Conservation (phyloP, 495 filamentous ascomycete species). For the Neurospora sp. region DNA sequence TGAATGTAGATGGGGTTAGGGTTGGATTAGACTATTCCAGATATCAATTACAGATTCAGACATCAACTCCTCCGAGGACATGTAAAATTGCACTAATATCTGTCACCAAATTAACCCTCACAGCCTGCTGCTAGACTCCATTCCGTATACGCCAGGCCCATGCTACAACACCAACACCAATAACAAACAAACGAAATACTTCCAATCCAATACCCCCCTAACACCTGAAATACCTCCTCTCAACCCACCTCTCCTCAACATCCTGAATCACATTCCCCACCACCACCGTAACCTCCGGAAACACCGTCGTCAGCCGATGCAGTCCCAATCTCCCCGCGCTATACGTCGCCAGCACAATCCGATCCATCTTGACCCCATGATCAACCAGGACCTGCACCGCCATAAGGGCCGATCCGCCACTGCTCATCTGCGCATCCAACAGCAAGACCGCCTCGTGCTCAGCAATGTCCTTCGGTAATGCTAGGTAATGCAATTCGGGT, state of each 20-base stretch:
- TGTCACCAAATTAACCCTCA: too few species aligned
- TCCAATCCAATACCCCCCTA: slow-evolving; percentile 3
- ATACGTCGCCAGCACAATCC: slow-evolving; percentile 46
- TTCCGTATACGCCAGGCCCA: not conserved
- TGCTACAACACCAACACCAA: not conserved
- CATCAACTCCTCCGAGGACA: too few species aligned
- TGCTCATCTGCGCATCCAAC: slow-evolving; percentile 88
- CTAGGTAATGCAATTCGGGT: slow-evolving; percentile 83
- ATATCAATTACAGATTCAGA: not conserved
- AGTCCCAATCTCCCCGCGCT: slow-evolving; percentile 44
- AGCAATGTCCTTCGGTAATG: slow-evolving; percentile 59
- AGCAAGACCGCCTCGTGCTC: slow-evolving; percentile 71
- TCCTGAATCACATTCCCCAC: slow-evolving; percentile 54
- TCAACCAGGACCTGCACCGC: slow-evolving; percentile 89
- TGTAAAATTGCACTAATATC: too few species aligned
- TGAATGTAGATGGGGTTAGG: not conserved
- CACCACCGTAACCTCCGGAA: slow-evolving; percentile 73
- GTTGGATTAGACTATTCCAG: not conserved
- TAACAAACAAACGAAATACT: not conserved
- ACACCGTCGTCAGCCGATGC: slow-evolving; percentile 74
- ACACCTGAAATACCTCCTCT: slow-evolving; percentile 28
- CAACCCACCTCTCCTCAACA: slow-evolving; percentile 29
- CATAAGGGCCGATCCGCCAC: slow-evolving; percentile 90
- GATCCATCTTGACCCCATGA: slow-evolving; percentile 78
- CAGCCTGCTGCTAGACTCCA: not conserved